A percentile compares a stretch with the other conserved stretches of the same genome.
phyloP scores from a whole-genome alignment of 257 asterid species.

The Solanum microdontum region DNA sequence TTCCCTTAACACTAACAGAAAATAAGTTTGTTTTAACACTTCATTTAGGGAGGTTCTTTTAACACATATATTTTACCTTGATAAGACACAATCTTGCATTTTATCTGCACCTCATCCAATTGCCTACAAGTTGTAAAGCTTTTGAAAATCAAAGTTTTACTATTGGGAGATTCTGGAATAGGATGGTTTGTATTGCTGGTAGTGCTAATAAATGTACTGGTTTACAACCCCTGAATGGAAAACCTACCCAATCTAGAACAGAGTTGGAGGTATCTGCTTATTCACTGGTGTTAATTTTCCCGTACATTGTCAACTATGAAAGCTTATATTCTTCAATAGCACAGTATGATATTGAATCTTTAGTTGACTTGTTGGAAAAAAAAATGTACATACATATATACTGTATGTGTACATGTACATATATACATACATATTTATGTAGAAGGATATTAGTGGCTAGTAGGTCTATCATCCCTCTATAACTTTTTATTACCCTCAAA shows the following conservation, averaged over 20 bases:
- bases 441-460: neutral
- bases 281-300: neutral
- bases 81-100: neutral
- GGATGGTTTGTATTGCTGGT: neutral
- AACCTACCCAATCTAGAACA: neutral
- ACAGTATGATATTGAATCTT: neutral
- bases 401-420: neutral
- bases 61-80: neutral
- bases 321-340: neutral
- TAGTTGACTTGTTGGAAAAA: neutral
- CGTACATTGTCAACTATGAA: neutral
- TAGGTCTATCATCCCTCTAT: neutral
- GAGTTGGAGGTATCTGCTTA: neutral
- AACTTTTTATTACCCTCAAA: neutral
- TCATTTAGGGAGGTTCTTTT: neutral
- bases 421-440: neutral
- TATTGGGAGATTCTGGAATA: neutral
- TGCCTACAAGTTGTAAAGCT: neutral
- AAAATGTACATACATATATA: neutral
- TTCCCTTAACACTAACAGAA: neutral
- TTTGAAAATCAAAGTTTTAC: neutral
- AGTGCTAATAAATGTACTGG: neutral
- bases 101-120: neutral
- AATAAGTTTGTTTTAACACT: neutral
- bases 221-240: neutral